Conservation (phyloP, 768 basidiomycete species). For the Phylloporus rhodoxanthus region DNA sequence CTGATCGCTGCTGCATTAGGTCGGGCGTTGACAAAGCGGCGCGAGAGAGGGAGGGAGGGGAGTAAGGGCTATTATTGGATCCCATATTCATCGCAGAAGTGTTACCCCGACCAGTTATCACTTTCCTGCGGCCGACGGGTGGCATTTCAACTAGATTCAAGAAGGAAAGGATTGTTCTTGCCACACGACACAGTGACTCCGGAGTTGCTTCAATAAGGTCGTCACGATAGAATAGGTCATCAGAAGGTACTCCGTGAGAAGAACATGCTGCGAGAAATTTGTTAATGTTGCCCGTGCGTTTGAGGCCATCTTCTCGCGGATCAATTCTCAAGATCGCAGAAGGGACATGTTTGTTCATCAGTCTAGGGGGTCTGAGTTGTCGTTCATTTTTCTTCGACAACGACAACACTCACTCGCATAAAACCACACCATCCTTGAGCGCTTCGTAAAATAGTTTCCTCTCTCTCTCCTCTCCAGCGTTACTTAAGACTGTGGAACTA, state of each 20-base stretch:
- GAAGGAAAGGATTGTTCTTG: slow-evolving; percentile 64
- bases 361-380: slow-evolving; percentile 35
- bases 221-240: slow-evolving; percentile 62
- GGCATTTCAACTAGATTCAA: slow-evolving; percentile 57
- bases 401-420: slow-evolving; percentile 73
- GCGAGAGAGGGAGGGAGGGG: slow-evolving; percentile 29
- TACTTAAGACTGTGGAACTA: slow-evolving; percentile 35
- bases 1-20: slow-evolving; percentile 36
- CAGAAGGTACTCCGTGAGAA: slow-evolving; percentile 54
- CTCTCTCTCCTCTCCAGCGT: slow-evolving; percentile 70
- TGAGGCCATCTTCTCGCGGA: slow-evolving; percentile 58
- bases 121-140: slow-evolving; percentile 40
- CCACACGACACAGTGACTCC: slow-evolving; percentile 66
- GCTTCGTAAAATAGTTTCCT: slow-evolving; percentile 67
- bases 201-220: slow-evolving; percentile 58
- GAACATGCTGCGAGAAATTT: slow-evolving; percentile 75
- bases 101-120: slow-evolving; percentile 38
- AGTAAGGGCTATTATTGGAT: slow-evolving; percentile 36
- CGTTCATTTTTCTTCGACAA: slow-evolving; percentile 7
- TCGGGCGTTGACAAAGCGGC: slow-evolving; percentile 62
- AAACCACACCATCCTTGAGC: slow-evolving; percentile 75
- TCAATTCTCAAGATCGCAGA: slow-evolving; percentile 57
- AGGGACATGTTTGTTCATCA: slow-evolving; percentile 73
- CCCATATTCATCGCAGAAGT: slow-evolving; percentile 19
- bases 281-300: slow-evolving; percentile 64